Base-by-base conservation (phyloP, 257 asterid species). In the Forsythia viridissima region DNA sequence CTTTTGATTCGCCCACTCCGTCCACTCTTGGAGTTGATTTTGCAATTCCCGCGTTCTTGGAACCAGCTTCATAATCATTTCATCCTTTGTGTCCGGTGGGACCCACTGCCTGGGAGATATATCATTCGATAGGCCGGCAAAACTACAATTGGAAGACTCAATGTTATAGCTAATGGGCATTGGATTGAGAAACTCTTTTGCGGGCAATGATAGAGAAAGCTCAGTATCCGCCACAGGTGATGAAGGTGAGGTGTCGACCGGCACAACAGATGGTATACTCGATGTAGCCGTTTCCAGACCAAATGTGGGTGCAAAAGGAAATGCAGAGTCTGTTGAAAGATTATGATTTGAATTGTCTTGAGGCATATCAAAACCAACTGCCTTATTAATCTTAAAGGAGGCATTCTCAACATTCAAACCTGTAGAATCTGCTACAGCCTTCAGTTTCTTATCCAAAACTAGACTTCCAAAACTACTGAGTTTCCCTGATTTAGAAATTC, bases 1-100 rank as follows among this genome's bases (percentile, higher is more conserved):
- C 86, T 92, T 96, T 83, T 93, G 97, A 86, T 96, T 96, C 30
- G 98, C 97, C 97, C 99, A 96, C 80, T 96, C 98, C 0, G 98
- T 96, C 99, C 98, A 96, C 80, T 91, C 97, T 74, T 89, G 96
- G 51, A 93, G 96, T 86, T 93, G 96, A 80, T 83, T 88, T 81
- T 96, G 96, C 86, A 91, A 74, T 80, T 93, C 97, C 73, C 79
- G 85, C 41, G 77, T 91, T 85, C 95, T 87, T 5, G 97, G 92
- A 40, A 85, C 94, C 79, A 96, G 87, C 85, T 91, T 91, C 88
- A 87, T 77, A 21, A 96, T 88, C 92, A 90, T 87, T 85, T 89
- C 97, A 43, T 93, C 98, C 84, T 90, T 95, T 80, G 87, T 90
- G 76, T 91, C 90, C 77, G 82, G 93, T 48, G 92, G 87, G 42